phyloP scores from a whole-genome alignment of 2,329 filamentous ascomycete species.

The Fusarium sp. region DNA sequence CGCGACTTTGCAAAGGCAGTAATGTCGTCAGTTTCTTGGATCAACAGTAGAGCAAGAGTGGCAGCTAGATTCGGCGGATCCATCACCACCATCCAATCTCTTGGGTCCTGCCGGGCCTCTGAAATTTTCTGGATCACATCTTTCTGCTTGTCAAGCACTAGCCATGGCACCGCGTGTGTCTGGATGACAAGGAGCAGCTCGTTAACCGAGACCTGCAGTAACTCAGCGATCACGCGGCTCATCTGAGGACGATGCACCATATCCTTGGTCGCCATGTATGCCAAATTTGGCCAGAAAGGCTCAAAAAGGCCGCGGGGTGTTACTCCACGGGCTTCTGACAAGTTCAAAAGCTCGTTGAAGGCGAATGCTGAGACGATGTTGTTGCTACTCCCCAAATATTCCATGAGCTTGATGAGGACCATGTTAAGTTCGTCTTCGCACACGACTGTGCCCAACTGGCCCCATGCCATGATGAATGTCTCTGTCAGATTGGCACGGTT shows the following conservation, averaged over 20 bases:
- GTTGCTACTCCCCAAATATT: conserved; percentile 88
- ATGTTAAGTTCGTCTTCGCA: conserved; percentile 88
- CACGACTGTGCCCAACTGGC: conserved; percentile 82
- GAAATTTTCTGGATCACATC: conserved; percentile 87
- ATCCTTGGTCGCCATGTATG: conserved; percentile 85
- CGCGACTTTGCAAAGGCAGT: conserved; percentile 77
- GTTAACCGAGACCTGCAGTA: conserved; percentile 80
- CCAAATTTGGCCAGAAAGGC: conserved; percentile 90
- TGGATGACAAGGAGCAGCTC: conserved; percentile 83
- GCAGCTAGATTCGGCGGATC: conserved; percentile 68
- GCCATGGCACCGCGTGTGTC: conserved; percentile 83
- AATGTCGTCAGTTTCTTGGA: conserved; percentile 67
- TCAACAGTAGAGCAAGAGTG: conserved; percentile 69
- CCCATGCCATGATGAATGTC: conserved; percentile 86
- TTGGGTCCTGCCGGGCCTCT: conserved; percentile 77
- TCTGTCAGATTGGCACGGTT: conserved; percentile 78
- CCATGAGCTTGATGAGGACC: conserved; percentile 83
- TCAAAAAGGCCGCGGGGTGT: conserved; percentile 78
- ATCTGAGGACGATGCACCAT: conserved; percentile 85
- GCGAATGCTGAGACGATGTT: conserved; percentile 83
- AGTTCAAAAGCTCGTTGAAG: conserved; percentile 82
- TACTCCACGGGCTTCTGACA: conserved; percentile 74
- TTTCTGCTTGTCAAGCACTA: conserved; percentile 81
- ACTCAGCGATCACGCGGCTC: conserved; percentile 81
- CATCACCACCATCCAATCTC: conserved; percentile 68